These are phyloP conservation scores for Colletotrichum salicis DNA, from an alignment of 2,329 filamentous ascomycete species.

Conservation along the genomic window DNA sequence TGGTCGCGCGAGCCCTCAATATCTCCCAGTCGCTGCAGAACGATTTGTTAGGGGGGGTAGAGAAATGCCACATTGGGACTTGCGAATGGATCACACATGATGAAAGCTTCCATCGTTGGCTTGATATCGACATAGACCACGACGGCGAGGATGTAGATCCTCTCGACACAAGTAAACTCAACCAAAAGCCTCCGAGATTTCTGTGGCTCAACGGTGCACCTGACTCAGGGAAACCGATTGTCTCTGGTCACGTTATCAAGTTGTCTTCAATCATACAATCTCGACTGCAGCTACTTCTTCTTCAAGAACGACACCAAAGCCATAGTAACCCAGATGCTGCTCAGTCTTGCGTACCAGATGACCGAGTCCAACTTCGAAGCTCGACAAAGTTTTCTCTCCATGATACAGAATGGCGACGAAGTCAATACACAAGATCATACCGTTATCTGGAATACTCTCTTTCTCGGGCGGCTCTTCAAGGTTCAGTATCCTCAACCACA, in stretches of 20 bases:
- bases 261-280: background rate
- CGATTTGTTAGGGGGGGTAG: background rate
- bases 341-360: slow-evolving; percentile 41
- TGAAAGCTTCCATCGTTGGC: background rate
- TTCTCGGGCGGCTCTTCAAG: slow-evolving; percentile 37
- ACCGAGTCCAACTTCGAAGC: slow-evolving; percentile 37
- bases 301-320: slow-evolving; percentile 38
- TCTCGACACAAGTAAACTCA: background rate
- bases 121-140: background rate
- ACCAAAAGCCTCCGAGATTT: slow-evolving; percentile 1
- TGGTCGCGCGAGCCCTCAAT: background rate
- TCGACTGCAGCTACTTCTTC: background rate
- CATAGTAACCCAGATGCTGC: slow-evolving; percentile 28
- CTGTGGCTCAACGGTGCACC: slow-evolving; percentile 13
- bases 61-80: background rate
- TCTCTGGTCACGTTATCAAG: background rate
- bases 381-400: slow-evolving; percentile 35
- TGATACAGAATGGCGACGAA: slow-evolving; percentile 34
- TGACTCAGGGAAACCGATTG: background rate
- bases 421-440: slow-evolving; percentile 37
- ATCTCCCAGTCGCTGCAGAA: background rate
- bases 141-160: background rate
- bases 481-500: slow-evolving; percentile 34
- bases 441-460: slow-evolving; percentile 39
- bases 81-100: background rate